A percentile compares a stretch with the other conserved stretches of the same genome.
These are phyloP conservation scores for Posidonia oceanica DNA, from an alignment of 116 monocot species.

Conservation along the genomic window DNA sequence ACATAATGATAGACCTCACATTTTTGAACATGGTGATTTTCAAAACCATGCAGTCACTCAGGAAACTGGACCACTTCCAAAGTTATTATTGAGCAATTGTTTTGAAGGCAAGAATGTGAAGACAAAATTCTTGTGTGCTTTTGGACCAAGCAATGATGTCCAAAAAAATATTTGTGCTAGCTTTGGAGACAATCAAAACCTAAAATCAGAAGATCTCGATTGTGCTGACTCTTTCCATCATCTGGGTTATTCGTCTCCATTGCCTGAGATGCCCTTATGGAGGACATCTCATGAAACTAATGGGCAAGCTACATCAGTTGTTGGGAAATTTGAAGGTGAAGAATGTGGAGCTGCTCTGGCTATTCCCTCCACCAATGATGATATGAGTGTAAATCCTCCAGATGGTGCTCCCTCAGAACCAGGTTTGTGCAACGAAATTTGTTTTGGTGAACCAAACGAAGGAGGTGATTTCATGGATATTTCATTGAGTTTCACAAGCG, in stretches of 20 bases:
- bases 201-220: constrained; percentile 12
- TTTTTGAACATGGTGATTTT: not conserved
- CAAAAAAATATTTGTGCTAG: constrained; percentile 3
- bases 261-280: constrained; percentile 30
- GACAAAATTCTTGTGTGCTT: not conserved
- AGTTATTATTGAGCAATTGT: not conserved
- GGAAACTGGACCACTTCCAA: not conserved
- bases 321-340: constrained; percentile 21
- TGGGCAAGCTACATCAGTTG: constrained; percentile 16
- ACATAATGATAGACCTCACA: no score
- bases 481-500: constrained; percentile 16
- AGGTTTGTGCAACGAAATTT: not conserved
- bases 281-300: constrained; percentile 19
- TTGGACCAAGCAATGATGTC: not conserved
- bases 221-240: not conserved
- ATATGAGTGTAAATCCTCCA: constrained; percentile 18
- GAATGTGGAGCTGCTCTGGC: constrained; percentile 7
- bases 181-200: constrained; percentile 13
- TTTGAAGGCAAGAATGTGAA: not conserved
- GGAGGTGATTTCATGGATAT: constrained; percentile 34
- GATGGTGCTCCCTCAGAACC: constrained; percentile 11
- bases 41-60: not conserved
- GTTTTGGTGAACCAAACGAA: constrained; percentile 7
- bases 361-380: constrained; percentile 9
- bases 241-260: constrained; percentile 23